Evolutionary conservation across 2,329 filamentous ascomycete species (phyloP).

Genomic region (Tolypocladium guangdongense): DNA sequence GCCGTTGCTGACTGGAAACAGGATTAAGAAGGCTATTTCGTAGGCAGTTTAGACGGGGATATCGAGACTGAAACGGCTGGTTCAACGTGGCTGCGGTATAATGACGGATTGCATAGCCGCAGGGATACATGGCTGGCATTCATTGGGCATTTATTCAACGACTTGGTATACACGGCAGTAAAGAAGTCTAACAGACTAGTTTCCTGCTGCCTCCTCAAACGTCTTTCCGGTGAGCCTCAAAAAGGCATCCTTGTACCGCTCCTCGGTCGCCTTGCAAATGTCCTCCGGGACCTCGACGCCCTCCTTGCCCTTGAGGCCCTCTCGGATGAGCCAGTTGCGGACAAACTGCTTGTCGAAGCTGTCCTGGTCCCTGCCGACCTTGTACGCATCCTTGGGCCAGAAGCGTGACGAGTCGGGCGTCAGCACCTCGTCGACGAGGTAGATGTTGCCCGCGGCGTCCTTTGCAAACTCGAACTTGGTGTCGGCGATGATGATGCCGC

Average conservation of each 20-base stretch:
- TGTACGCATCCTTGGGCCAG: slow-evolving; percentile 59
- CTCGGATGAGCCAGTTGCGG: slow-evolving; percentile 66
- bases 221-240: slow-evolving; percentile 48
- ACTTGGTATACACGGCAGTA: background rate
- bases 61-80: background rate
- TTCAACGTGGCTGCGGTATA: background rate
- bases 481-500: slow-evolving; percentile 29
- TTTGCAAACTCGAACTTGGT: slow-evolving; percentile 38
- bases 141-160: background rate
- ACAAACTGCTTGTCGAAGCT: slow-evolving; percentile 86
- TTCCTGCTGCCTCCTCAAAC: slow-evolving; percentile 20
- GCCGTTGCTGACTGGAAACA: background rate
- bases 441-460: slow-evolving; percentile 35
- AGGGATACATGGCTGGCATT: background rate
- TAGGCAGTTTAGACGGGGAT: background rate
- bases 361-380: slow-evolving; percentile 61
- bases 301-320: slow-evolving; percentile 48
- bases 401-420: slow-evolving; percentile 79
- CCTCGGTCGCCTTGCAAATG: slow-evolving; percentile 7
- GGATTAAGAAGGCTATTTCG: slow-evolving; percentile 4
- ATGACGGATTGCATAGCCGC: background rate
- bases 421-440: slow-evolving; percentile 66
- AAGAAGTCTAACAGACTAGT: background rate
- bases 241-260: slow-evolving; percentile 12
- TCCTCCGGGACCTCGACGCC: slow-evolving; percentile 52